Base-by-base conservation (phyloP, 768 basidiomycete species). In the Lactarius tabidus region DNA sequence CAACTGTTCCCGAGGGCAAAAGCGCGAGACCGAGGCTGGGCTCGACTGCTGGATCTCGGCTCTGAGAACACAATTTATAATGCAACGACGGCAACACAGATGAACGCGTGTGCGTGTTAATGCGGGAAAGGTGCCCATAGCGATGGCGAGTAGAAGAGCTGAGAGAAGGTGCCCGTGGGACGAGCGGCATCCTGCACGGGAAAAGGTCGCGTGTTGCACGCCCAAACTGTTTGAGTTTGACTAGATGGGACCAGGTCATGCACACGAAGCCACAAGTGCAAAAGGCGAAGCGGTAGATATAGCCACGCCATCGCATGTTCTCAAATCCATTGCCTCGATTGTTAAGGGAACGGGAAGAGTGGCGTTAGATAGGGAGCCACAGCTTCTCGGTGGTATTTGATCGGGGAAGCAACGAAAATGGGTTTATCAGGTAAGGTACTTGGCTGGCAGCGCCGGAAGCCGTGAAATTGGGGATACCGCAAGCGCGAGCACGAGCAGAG, bases 341-440 rank as follows among this genome's bases (percentile, higher is more conserved):
- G n/a, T 48, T 48, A 48, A 48, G 48, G 48, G 48, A 23, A 48
- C 48, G 23, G 45, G 45, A 45, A 14, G 20, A 8, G 33, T 20
- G 60, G 60, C 35, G 48, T 18, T 54, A 39, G 52, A 35, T 52
- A 31, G 48, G 51, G 51, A 36, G 23, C 48, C 48, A 51, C 48
- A 29, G 4, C 36, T 33, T 17, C 38, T 33, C 31, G 5, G 35
- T 29, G 35, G 56, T 38, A 9, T 36, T 51, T 52, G 48, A 60
- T 51, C 59, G 31, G 59, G 23, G 26, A 26, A 23, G 14, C 23
- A 23, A 36, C 48, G 45, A 60, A 60, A 52, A 36, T 1, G 45
- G 59, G 33, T 6, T 9, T 0, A 33, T 51, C 33, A 26, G 48
- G 59, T 26, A 23, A 20, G 3, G 45, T 51, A n/a, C 31, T 23